Conservation (phyloP, 257 asterid genomes). For the Nicotiana otophora region DNA sequence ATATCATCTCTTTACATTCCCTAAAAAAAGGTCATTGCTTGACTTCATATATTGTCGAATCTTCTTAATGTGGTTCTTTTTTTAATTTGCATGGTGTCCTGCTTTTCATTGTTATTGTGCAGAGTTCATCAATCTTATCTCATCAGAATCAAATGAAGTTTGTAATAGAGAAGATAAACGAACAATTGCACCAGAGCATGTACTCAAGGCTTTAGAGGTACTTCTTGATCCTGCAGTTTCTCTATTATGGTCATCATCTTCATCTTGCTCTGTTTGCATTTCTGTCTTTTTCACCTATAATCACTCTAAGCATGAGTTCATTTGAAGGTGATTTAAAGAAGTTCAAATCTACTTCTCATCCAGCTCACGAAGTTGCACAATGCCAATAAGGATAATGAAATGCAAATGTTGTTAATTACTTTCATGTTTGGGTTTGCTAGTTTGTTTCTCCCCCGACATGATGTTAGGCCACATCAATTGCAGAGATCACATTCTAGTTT, state of each 20-base stretch:
- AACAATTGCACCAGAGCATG: conserved; percentile 97
- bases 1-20: background rate
- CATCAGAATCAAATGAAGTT: conserved; percentile 97
- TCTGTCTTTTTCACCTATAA: background rate
- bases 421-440: background rate
- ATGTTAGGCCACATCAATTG: background rate
- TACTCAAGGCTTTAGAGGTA: conserved; percentile 85
- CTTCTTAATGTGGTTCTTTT: background rate
- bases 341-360: background rate
- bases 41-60: background rate
- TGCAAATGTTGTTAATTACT: background rate
- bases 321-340: background rate
- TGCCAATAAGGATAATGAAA: background rate
- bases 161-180: conserved; percentile 80
- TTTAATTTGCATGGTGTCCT: background rate
- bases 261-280: background rate
- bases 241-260: background rate
- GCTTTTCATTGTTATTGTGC: conserved; percentile 17
- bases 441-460: background rate
- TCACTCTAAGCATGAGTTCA: background rate
- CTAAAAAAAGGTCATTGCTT: background rate
- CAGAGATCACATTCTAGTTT: background rate
- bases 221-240: conserved; percentile 12
- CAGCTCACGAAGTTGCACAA: background rate
- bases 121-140: conserved; percentile 86